Evolutionary conservation across 2,329 filamentous ascomycete species (phyloP).

Genomic region (Cladosporium colombiae): DNA sequence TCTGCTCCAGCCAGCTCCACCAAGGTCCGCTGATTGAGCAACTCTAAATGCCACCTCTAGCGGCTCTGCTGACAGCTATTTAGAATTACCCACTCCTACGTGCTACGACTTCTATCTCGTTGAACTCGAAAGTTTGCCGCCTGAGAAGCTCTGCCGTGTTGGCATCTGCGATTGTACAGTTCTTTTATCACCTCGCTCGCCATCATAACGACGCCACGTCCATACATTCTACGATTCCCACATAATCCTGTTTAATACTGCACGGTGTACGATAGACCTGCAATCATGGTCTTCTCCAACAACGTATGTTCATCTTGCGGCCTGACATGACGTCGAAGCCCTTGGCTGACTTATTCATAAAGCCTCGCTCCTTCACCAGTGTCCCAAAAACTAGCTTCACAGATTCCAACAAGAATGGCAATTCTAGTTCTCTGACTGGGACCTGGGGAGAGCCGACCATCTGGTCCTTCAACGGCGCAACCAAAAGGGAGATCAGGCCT

Average conservation of each 20-base stretch:
- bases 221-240: constrained; percentile 29
- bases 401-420: constrained; percentile 7
- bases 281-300: constrained; percentile 28
- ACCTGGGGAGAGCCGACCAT: constrained; percentile 19
- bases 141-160: background rate
- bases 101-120: background rate
- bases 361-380: constrained; percentile 33
- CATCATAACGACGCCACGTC: constrained; percentile 26
- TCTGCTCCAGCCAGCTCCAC: constrained; percentile 12
- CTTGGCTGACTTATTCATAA: constrained; percentile 5
- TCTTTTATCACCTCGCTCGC: constrained; percentile 18
- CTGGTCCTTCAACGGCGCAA: constrained; percentile 31
- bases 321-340: background rate
- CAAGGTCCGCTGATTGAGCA: constrained; percentile 12
- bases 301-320: constrained; percentile 20
- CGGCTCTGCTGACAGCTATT: constrained; percentile 11
- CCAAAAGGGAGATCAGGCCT: constrained; percentile 25
- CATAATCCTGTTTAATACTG: constrained; percentile 35
- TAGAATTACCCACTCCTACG: background rate
- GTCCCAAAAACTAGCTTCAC: constrained; percentile 5
- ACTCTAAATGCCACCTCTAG: constrained; percentile 9
- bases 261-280: constrained; percentile 28
- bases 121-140: background rate
- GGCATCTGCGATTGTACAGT: constrained; percentile 14
- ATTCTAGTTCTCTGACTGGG: background rate